Conservation (phyloP, 768 basidiomycete genomes). For the Crucibulum laeve region DNA sequence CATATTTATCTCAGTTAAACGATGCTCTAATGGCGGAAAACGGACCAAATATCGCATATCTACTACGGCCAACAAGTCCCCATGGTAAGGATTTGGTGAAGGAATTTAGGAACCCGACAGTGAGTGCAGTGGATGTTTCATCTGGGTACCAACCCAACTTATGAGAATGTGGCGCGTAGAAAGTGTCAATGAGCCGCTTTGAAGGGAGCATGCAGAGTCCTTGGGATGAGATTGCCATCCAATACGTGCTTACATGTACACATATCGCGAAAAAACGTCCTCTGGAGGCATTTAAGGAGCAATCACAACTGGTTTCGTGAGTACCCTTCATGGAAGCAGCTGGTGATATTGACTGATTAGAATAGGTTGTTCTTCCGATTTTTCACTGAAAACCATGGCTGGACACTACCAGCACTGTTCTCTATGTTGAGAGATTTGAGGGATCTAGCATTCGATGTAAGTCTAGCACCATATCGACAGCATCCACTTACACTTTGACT, state of each 20-base stretch:
- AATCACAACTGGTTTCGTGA: conserved; percentile 71
- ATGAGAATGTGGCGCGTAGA: conserved; percentile 12
- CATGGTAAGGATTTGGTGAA: conserved; percentile 76
- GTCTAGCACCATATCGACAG: conserved; percentile 3
- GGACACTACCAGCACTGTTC: conserved; percentile 83
- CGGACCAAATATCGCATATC: conserved; percentile 66
- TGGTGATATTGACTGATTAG: background rate
- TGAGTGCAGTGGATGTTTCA: conserved; percentile 12
- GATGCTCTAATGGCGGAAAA: conserved; percentile 59
- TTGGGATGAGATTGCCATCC: conserved; percentile 85
- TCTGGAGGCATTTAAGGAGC: conserved; percentile 77
- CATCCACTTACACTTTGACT: background rate
- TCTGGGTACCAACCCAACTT: background rate
- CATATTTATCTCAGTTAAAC: conserved; percentile 55
- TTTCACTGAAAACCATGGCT: conserved; percentile 77
- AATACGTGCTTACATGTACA: conserved; percentile 73
- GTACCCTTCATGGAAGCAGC: conserved; percentile 22
- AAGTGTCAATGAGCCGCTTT: conserved; percentile 38
- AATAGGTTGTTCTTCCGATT: conserved; percentile 70
- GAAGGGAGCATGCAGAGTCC: conserved; percentile 65
- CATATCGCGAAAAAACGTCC: conserved; percentile 65
- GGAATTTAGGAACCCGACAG: conserved; percentile 58
- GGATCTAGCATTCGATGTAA: conserved; percentile 81
- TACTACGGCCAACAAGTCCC: conserved; percentile 72
- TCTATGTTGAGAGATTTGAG: conserved; percentile 77